These are phyloP conservation scores for Hirschfeldia incana DNA, from an alignment of 345 rosid genomes.

Conservation along the genomic window DNA sequence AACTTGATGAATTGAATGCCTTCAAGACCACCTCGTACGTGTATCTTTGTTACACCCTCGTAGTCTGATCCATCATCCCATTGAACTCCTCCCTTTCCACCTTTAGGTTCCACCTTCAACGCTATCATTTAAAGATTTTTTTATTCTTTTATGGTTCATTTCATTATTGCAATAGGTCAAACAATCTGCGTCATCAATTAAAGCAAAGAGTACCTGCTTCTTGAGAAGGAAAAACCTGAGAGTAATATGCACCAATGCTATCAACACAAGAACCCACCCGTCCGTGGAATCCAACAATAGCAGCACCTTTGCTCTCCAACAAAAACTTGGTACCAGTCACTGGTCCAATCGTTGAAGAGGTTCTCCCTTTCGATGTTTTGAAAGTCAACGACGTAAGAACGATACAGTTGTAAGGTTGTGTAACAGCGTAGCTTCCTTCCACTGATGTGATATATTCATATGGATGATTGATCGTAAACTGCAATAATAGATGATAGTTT, in stretches of 20 bases:
- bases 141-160: background rate
- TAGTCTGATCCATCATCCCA: conserved; percentile 26
- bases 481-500: background rate
- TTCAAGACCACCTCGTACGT: background rate
- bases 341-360: background rate
- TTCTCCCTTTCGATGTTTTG: conserved; percentile 19
- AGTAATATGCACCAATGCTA: background rate
- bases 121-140: background rate
- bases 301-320: background rate
- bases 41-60: background rate
- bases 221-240: background rate
- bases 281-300: conserved; percentile 33
- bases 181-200: background rate
- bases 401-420: background rate
- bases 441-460: conserved; percentile 21
- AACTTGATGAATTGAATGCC: background rate
- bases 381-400: conserved; percentile 13
- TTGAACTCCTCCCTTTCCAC: conserved; percentile 27
- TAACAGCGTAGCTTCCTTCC: conserved; percentile 10
- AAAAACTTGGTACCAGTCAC: conserved; percentile 1
- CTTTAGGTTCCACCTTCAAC: conserved; percentile 20
- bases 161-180: background rate
- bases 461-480: conserved; percentile 14
- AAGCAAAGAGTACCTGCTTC: background rate
- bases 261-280: conserved; percentile 14